Conservation (phyloP, 306 rosid genomes). For the Mimosa pudica region DNA sequence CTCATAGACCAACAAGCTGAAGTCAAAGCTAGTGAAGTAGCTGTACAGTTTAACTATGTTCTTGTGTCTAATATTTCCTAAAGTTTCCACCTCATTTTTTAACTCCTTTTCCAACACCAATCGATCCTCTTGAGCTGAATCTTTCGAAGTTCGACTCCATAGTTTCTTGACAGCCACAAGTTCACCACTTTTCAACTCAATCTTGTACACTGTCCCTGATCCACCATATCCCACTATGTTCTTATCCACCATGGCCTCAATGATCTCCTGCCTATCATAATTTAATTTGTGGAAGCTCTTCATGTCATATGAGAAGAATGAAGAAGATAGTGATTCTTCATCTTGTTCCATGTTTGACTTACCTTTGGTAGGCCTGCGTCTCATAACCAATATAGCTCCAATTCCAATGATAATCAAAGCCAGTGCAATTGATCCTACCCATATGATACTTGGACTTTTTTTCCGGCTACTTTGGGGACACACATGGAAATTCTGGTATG, state of each 20-base stretch:
- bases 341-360: conserved; percentile 39
- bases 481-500: conserved; percentile 46
- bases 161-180: conserved; percentile 62
- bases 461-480: conserved; percentile 38
- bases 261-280: conserved; percentile 56
- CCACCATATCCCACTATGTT: conserved; percentile 72
- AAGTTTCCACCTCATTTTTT: conserved; percentile 67
- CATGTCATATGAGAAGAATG: conserved; percentile 57
- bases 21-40: conserved; percentile 60
- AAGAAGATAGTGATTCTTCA: conserved; percentile 52
- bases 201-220: conserved; percentile 67
- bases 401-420: conserved; percentile 41
- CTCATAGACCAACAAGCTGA: conserved; percentile 65
- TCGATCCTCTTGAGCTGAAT: conserved; percentile 44
- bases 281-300: conserved; percentile 62
- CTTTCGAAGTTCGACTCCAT: conserved; percentile 48
- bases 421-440: conserved; percentile 50
- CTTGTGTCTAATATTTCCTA: conserved; percentile 68
- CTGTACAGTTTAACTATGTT: conserved; percentile 64
- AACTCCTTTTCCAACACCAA: conserved; percentile 43
- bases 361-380: conserved; percentile 45
- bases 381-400: conserved; percentile 49
- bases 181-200: conserved; percentile 55
- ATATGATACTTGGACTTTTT: conserved; percentile 47
- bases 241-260: conserved; percentile 58